phyloP scores from a whole-genome alignment of 352 stramenopile genomes.

The Blastocystis sp. region DNA sequence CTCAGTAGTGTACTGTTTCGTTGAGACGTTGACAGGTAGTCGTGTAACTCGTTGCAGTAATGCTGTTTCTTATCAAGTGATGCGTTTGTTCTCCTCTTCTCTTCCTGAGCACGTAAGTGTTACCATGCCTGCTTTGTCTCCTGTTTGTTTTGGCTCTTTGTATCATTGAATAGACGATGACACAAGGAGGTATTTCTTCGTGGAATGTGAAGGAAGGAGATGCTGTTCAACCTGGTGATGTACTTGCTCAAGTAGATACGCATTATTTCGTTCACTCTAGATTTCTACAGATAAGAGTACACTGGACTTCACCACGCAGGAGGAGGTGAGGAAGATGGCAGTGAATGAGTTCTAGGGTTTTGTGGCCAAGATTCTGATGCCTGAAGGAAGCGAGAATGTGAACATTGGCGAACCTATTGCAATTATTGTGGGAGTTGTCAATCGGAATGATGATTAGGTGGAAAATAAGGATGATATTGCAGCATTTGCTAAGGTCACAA shows the following conservation, averaged over 20 bases:
- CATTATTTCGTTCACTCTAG: not conserved
- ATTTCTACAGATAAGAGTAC: slow-evolving; percentile 65
- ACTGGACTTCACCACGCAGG: slow-evolving; percentile 63
- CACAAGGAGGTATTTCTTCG: slow-evolving; percentile 59
- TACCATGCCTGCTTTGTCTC: slow-evolving; percentile 64
- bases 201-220: slow-evolving; percentile 66
- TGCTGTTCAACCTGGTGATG: slow-evolving; percentile 66
- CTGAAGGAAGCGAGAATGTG: slow-evolving; percentile 68
- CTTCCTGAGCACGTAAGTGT: slow-evolving; percentile 33
- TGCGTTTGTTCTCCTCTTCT: not conserved
- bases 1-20: not conserved
- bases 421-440: slow-evolving; percentile 67
- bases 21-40: not conserved
- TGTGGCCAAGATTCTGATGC: slow-evolving; percentile 76
- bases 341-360: slow-evolving; percentile 67
- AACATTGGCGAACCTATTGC: slow-evolving; percentile 72
- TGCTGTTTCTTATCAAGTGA: not conserved
- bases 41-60: not conserved
- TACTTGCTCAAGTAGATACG: slow-evolving; percentile 65
- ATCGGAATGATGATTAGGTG: slow-evolving; percentile 62
- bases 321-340: slow-evolving; percentile 38
- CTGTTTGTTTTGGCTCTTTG: not conserved
- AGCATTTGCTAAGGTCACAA: slow-evolving; percentile 69
- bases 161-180: slow-evolving; percentile 60
- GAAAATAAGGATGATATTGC: slow-evolving; percentile 71